Evolutionary conservation across 2,329 filamentous ascomycete species (phyloP).

Genomic region (Simplicillium aogashimaense): DNA sequence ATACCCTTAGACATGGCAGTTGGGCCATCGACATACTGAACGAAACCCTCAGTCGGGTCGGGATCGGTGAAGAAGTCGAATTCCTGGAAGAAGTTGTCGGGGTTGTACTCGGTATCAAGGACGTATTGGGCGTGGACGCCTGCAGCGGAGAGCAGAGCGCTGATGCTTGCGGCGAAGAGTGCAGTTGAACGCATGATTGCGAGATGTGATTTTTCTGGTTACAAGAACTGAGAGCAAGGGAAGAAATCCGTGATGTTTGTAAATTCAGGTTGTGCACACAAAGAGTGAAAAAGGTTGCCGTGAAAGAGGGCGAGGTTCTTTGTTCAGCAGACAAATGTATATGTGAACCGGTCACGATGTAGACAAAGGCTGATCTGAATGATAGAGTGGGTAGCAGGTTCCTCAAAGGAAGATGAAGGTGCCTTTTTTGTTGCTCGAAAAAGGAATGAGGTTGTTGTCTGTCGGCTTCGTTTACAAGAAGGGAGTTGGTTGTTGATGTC

Average conservation of each 20-base stretch:
- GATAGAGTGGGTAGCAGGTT: too few relatives aligned
- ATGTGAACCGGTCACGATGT: too few relatives aligned
- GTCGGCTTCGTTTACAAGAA: neutral
- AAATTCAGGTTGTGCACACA: too few relatives aligned
- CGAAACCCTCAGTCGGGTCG: constrained; percentile 69
- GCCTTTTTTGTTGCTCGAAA: too few relatives aligned
- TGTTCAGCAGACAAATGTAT: too few relatives aligned
- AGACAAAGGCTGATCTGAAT: too few relatives aligned
- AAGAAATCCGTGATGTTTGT: neutral
- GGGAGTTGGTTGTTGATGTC: neutral
- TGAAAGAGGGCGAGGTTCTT: too few relatives aligned
- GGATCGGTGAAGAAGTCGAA: constrained; percentile 44
- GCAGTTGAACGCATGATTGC: constrained; percentile 14
- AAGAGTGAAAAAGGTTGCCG: too few relatives aligned
- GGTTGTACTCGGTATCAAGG: constrained; percentile 37
- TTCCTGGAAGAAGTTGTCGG: constrained; percentile 43
- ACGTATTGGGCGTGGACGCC: constrained; percentile 25
- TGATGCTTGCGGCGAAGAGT: constrained; percentile 15
- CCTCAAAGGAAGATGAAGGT: too few relatives aligned
- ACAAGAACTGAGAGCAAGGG: neutral
- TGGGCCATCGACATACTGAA: constrained; percentile 53
- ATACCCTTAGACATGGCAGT: constrained; percentile 49
- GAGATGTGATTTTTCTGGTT: constrained; percentile 3
- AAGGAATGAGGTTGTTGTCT: too few relatives aligned
- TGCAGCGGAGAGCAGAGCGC: constrained; percentile 17